These are phyloP conservation scores for Cymbidium sinense DNA, from an alignment of 106 monocot species.

Conservation along the genomic window DNA sequence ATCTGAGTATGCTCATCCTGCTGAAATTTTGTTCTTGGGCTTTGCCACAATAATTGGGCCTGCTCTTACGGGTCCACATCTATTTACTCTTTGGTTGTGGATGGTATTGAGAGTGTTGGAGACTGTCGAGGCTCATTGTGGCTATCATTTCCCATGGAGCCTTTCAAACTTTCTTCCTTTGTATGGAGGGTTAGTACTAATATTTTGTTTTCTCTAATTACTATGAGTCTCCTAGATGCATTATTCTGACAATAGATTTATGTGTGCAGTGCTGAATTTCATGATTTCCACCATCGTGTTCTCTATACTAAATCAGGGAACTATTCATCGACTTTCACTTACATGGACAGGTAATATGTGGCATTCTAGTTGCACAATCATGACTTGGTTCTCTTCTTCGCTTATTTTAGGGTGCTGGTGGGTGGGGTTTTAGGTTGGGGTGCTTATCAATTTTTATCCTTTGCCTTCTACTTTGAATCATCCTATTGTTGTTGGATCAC, in stretches of 20 bases:
- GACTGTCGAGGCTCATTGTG: constrained; percentile 90
- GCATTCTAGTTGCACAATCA: too few species aligned
- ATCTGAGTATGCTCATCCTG: constrained; percentile 92
- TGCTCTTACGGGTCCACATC: constrained; percentile 80
- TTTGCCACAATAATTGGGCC: constrained; percentile 89
- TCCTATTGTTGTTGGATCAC: neutral
- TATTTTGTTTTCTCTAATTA: neutral
- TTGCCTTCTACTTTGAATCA: neutral
- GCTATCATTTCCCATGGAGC: constrained; percentile 96
- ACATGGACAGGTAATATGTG: constrained; percentile 63
- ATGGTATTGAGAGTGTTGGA: constrained; percentile 85
- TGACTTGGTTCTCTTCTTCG: neutral
- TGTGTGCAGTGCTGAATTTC: constrained; percentile 45
- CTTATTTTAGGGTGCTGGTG: neutral
- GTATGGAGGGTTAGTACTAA: constrained; percentile 71
- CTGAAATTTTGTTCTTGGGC: constrained; percentile 87
- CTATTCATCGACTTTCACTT: constrained; percentile 62
- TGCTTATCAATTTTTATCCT: neutral
- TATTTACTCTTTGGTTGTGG: constrained; percentile 92
- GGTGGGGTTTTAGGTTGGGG: too few species aligned
- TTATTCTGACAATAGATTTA: constrained; percentile 18
- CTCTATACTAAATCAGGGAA: constrained; percentile 68
- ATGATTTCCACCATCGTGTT: constrained; percentile 69
- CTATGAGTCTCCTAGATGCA: neutral
- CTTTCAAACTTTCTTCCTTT: constrained; percentile 86